Evolutionary conservation across 495 filamentous ascomycete species (phyloP), one percentile per base, ranked within the genome.

Genomic region (Aspergillus taichungensis): DNA sequence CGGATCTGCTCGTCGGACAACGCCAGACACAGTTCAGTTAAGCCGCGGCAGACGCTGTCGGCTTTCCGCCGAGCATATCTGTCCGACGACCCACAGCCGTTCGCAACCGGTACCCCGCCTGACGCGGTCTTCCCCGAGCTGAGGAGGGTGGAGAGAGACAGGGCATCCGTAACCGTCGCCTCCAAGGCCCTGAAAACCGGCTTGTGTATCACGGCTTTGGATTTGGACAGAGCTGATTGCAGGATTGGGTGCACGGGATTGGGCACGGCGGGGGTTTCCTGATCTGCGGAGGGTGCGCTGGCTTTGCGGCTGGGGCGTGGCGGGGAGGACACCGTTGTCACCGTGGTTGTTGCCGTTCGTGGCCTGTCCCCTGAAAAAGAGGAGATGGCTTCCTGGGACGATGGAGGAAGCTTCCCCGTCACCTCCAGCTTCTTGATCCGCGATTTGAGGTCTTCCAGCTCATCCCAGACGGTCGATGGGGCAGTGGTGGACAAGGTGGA

Each of bases 381-480:
- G 0, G 87, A 85, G 39, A 92, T 83, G 3, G 84, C 84, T 27
- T 84, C 85, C 35, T 79, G 83, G 1, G 88, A 88, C 8, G 81
- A 87, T 0, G 87, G 68, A 1, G 91, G 89, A 9, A 89, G 66
- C 59, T 88, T 94, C 27, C 90, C 89, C 3, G 87, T 94, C 42
- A 91, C 60, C 59, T 98, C 92, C n/a, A 98, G 75, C 37, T 87
- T 87, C 47, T 85, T 81, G 50, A 98, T 95, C 13, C 94, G 80
- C 8, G 88, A 91, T 59, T 97, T 98, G 9, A 98, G 68, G 43
- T 97, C 94, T 52, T 98, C 92, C 13, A 98, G 67, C 63, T 98
- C 92, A 61, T 98, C 92, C 94, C 94, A 98, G 8, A 98, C 87
- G 1, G 87, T 94, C 2, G 92, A 94, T 13, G 89, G 84, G 7